Conservation (phyloP, 2,329 filamentous ascomycete genomes). For the Purpureocillium lavendulum region DNA sequence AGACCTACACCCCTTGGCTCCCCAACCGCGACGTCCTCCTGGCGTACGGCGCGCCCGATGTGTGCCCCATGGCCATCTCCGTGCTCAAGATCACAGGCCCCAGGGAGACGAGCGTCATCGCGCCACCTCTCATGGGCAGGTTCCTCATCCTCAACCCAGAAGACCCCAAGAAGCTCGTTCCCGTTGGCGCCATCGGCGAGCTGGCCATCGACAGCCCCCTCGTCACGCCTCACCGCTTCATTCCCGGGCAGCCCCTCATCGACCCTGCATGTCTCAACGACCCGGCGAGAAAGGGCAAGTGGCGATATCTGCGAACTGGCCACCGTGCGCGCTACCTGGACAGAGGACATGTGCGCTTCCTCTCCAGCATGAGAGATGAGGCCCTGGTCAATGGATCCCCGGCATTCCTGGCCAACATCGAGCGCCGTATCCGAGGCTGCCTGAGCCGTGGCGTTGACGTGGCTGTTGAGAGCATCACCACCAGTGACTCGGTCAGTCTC, state of each 20-base stretch:
- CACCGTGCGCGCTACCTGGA: conserved; percentile 41
- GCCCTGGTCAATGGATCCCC: conserved; percentile 27
- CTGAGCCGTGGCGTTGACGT: conserved; percentile 39
- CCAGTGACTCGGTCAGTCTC: conserved; percentile 31
- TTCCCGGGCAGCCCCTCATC: conserved; percentile 16
- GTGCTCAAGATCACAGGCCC: conserved; percentile 32
- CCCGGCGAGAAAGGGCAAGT: conserved; percentile 14
- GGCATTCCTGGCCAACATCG: conserved; percentile 35
- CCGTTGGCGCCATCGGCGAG: conserved; percentile 47
- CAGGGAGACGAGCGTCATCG: conserved; percentile 31
- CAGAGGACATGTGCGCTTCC: conserved; percentile 38
- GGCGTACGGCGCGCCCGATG: conserved; percentile 42
- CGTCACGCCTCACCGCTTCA: conserved; percentile 25
- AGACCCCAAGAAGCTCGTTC: conserved; percentile 40
- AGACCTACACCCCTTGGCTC: conserved; percentile 38
- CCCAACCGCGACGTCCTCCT: conserved; percentile 36
- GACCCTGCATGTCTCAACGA: conserved; percentile 14
- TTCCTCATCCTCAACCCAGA: conserved; percentile 46
- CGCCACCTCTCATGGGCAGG: conserved; percentile 37
- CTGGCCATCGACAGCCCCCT: conserved; percentile 47
- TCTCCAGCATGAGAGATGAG: conserved; percentile 34
- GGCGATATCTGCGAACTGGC: conserved; percentile 40
- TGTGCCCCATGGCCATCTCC: conserved; percentile 43
- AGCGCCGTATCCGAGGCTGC: conserved; percentile 36
- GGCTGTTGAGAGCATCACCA: conserved; percentile 37